phyloP scores from a whole-genome alignment of 2,329 filamentous ascomycete genomes.

The Bipolaris gigantea region DNA sequence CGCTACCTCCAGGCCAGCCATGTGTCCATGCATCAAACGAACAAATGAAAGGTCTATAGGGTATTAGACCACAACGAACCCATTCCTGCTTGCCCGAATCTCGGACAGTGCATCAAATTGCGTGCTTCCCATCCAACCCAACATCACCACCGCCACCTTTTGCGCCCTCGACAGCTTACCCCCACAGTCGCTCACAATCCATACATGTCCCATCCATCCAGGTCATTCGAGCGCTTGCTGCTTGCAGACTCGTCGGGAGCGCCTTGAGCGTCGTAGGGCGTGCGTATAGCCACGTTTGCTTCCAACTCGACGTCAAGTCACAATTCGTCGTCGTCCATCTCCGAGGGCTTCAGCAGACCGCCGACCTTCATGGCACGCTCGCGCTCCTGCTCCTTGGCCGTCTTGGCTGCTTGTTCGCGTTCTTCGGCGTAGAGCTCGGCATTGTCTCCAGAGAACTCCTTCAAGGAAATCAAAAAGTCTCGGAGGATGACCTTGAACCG shows the following conservation, averaged over 20 bases:
- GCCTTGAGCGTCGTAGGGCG: conserved; percentile 37
- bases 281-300: conserved; percentile 41
- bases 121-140: conserved; percentile 17
- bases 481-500: conserved; percentile 95
- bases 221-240: conserved; percentile 27
- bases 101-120: conserved; percentile 15
- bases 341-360: conserved; percentile 94
- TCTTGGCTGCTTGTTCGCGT: conserved; percentile 86
- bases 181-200: conserved; percentile 47
- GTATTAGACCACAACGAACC: conserved; percentile 30
- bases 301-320: conserved; percentile 66
- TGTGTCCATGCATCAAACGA: conserved; percentile 27
- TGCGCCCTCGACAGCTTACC: conserved; percentile 11
- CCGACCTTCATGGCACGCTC: conserved; percentile 94
- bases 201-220: conserved; percentile 70
- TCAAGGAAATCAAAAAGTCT: conserved; percentile 95
- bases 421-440: conserved; percentile 91
- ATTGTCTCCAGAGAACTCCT: conserved; percentile 96
- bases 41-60: conserved; percentile 27
- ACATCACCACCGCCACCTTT: conserved; percentile 5
- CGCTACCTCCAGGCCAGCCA: conserved; percentile 26
- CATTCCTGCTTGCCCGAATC: conserved; percentile 12
- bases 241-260: conserved; percentile 16
- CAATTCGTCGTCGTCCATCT: conserved; percentile 79
- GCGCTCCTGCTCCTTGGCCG: conserved; percentile 83